These are phyloP conservation scores for Selaginella tamariscina DNA, from an alignment of 75 land plant genomes.

Conservation along the genomic window DNA sequence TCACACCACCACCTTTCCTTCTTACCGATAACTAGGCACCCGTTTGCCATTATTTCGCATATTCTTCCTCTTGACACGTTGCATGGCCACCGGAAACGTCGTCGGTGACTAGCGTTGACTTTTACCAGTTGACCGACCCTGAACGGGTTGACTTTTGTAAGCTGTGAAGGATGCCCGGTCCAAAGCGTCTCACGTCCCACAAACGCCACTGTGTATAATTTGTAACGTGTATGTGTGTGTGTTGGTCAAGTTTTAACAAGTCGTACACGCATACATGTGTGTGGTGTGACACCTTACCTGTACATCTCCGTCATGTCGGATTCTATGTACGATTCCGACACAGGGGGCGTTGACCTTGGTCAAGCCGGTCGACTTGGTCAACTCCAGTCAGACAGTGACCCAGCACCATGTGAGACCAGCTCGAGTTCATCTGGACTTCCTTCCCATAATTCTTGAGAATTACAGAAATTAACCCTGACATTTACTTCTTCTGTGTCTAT, in stretches of 20 bases:
- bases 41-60: constrained; percentile 56
- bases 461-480: constrained; percentile 61
- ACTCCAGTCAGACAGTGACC: constrained; percentile 72
- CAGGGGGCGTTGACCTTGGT: constrained; percentile 33
- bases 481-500: constrained; percentile 29
- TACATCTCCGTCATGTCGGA: constrained; percentile 54
- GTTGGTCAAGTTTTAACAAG: too few species aligned
- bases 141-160: constrained; percentile 59
- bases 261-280: too few species aligned
- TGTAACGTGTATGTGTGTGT: too few species aligned
- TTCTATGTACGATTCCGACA: constrained; percentile 61
- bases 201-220: too few species aligned
- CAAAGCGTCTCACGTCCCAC: constrained; percentile 76
- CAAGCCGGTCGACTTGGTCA: constrained; percentile 15
- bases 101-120: constrained; percentile 20
- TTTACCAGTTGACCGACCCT: constrained; percentile 62
- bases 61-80: constrained; percentile 64
- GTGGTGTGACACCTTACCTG: too few species aligned
- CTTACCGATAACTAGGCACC: constrained; percentile 68
- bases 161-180: constrained; percentile 54
- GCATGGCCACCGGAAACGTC: constrained; percentile 73
- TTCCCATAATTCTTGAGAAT: constrained; percentile 57
- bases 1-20: constrained; percentile 54
- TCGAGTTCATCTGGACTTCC: constrained; percentile 54
- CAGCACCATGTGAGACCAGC: constrained; percentile 59